Evolutionary conservation across 1,284 basidiomycete genomes (phyloP), one percentile per base, ranked within the genome.

Genomic region (Vanrija pseudolonga): DNA sequence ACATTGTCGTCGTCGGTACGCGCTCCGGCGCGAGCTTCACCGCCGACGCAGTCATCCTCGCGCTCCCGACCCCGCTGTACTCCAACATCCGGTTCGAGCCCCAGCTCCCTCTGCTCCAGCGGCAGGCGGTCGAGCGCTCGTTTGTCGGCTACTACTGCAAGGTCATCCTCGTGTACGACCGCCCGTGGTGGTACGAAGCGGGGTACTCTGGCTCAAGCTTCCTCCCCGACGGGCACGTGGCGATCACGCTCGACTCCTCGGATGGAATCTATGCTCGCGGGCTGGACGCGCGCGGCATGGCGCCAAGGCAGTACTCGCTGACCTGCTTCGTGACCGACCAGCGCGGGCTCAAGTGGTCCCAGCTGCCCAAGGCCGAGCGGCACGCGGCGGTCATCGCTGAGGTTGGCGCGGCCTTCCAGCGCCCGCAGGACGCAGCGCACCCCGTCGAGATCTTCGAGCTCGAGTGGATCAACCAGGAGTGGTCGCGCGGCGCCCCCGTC

Each of bases 111-210:
- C 17, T 42, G 14, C 22, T 20, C 20, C 44, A 59, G 36, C 47
- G 45, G 9, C n/a, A 38, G 11, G 45, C 53, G 9, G n/a, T 49
- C 15, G 42, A 51, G n/a, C 57, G 53, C 49, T 36, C 41, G 12
- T 55, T 44, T n/a, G 26, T 38, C 15, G 57, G 57, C 12, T 24
- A 22, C 19, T 59, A 52, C 53, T 6, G 49, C 36, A 59, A 59
- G 57, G 24, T 45, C n/a, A 45, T 59, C 17, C 41, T 55, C n/a
- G 28, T 55, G 24, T 59, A 59, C 46, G 39, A 48, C 19, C 8
- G 14, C 1, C 40, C 57, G 6, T 59, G 57, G 57, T 59, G 57
- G 57, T 7, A 22, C 23, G 57, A 55, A 37, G 26, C 23, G 24
- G 57, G 57, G 15, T 39, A 37, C 32, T 45, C 45, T 17, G 57